Base-by-base conservation (phyloP, 129 eudicot species). In the Ambrosia trifida region DNA sequence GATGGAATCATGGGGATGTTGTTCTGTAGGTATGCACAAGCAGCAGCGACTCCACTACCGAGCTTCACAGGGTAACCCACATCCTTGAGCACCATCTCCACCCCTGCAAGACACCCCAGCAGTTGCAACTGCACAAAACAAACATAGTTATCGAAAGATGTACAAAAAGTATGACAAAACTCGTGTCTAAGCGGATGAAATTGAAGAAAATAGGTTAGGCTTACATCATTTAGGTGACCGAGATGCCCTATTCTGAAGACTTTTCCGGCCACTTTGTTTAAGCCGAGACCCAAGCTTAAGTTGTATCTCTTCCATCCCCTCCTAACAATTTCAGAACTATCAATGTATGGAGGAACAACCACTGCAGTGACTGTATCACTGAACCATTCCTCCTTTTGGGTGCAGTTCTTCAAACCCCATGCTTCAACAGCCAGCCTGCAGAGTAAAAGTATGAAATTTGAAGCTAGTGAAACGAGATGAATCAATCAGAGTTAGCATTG, bases 201-300 rank as follows among this genome's bases (percentile, higher is more conserved):
- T 1, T 0, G 38, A 5, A 35, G 38, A 35, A 3, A 35, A 35
- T 35, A 35, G 4, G 44, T 6, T 40, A 40, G 57, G 28, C 54
- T 9, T 80, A 90, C 99, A 84, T 94, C 99, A 68, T 94, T 94
- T 24, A 95, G 60, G 79, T 86, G 84, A 28, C 97, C 96, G 68
- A 91, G 97, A 84, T 95, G 99, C 51, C 99, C 99, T 76, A 90
- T 90, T 83, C 99, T 77, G 96, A 95, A 95, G 68, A 90, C 99
- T 66, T 90, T 95, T 50, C 99, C 97, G 4, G 99, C 97, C 11
- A 91, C 96, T 82, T 91, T 91, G 87, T 91, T 91, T 8, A 91
- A 90, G 33, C 97, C 97, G 30, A 91, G 84, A 45, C 97, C 97
- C 71, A 91, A 79, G 84, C 99, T 90, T 45, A 95, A 70, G 76